These are phyloP conservation scores for Phytophthora pseudosyringae DNA, from an alignment of 352 stramenopile genomes.

Conservation along the genomic window DNA sequence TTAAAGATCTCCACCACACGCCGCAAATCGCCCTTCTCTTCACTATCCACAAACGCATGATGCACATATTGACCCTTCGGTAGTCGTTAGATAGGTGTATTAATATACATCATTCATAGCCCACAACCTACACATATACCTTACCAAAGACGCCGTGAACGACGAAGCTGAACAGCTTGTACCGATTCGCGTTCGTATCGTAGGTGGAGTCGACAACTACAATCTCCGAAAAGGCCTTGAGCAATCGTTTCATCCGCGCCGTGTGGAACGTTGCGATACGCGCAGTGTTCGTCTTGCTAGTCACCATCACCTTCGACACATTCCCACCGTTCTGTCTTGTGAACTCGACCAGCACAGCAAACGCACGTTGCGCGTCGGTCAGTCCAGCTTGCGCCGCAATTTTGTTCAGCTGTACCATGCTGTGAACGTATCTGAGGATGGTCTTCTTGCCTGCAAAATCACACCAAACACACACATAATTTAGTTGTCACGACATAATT, in stretches of 20 bases:
- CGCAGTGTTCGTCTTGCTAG: not conserved
- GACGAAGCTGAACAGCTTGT: conserved; percentile 29
- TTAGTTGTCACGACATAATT: not conserved
- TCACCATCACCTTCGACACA: no score
- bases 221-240: conserved; percentile 12
- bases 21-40: conserved; percentile 9
- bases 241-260: conserved; percentile 6
- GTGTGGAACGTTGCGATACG: conserved; percentile 10
- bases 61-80: conserved; percentile 19
- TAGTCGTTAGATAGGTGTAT: not conserved
- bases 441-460: conserved; percentile 12
- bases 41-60: conserved; percentile 24
- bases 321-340: conserved; percentile 1
- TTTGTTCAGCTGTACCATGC: conserved; percentile 21
- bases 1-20: conserved; percentile 16
- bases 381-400: not conserved
- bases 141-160: no score
- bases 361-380: no score
- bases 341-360: conserved; percentile 11
- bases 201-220: conserved; percentile 18
- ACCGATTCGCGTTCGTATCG: conserved; percentile 22
- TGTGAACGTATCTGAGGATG: conserved; percentile 11
- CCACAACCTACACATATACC: conserved; percentile 7
- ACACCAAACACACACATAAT: conserved; percentile 1
- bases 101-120: conserved; percentile 3